Conservation (phyloP, 345 rosid genomes). For the Microcos paniculata region DNA sequence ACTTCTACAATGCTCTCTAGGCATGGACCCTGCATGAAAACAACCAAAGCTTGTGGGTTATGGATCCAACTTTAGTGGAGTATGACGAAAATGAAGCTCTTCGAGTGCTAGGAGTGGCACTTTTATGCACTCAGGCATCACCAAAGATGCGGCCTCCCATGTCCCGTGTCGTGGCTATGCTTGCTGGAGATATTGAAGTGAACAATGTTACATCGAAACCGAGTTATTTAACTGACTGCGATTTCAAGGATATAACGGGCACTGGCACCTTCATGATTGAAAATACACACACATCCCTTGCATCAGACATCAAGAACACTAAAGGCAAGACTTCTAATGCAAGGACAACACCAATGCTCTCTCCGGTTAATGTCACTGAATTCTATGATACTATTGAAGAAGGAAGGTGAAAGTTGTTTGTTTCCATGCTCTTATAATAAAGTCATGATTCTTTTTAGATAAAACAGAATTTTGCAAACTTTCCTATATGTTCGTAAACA, state of each 20-base stretch:
- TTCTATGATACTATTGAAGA: constrained; percentile 3
- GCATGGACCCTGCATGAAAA: constrained; percentile 56
- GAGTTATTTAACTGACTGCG: constrained; percentile 53
- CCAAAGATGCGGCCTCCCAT: constrained; percentile 33
- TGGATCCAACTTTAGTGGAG: constrained; percentile 34
- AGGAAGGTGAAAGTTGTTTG: too few species aligned
- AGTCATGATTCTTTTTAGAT: too few species aligned
- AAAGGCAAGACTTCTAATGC: neutral
- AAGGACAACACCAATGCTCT: neutral
- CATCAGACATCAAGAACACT: neutral
- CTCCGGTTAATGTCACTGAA: neutral
- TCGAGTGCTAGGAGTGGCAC: constrained; percentile 44
- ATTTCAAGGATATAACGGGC: constrained; percentile 30
- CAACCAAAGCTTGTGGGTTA: constrained; percentile 30
- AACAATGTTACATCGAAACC: constrained; percentile 39
- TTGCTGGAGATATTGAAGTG: constrained; percentile 48
- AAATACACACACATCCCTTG: neutral
- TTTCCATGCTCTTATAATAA: too few species aligned
- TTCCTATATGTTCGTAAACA: too few species aligned
- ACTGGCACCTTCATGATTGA: neutral
- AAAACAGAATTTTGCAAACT: too few species aligned
- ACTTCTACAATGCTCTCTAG: constrained; percentile 26
- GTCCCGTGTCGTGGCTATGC: constrained; percentile 50
- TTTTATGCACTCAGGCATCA: constrained; percentile 44
- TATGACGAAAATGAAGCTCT: constrained; percentile 39